phyloP scores from a whole-genome alignment of 192 early-diverging fungal genomes.

The Coemansia biformis region DNA sequence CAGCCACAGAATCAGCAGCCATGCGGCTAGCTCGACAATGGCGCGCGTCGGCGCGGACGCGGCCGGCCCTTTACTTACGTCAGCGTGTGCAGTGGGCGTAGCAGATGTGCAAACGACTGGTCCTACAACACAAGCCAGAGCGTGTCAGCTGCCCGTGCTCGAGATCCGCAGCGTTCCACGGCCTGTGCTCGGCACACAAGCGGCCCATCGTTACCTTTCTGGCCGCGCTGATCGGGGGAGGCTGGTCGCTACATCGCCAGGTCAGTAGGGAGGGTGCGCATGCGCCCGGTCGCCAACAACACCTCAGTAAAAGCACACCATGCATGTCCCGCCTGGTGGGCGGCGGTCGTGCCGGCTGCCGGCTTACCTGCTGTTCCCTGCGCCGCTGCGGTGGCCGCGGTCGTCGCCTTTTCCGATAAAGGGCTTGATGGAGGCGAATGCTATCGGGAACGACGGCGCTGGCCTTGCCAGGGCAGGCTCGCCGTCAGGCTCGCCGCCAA shows the following conservation, averaged over 20 bases:
- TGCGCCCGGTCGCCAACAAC: too few species aligned
- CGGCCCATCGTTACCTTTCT: conserved; percentile 4
- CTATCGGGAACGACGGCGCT: conserved; percentile 25
- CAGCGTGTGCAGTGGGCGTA: conserved; percentile 34
- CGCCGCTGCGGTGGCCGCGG: conserved; percentile 3
- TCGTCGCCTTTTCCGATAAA: conserved; percentile 36
- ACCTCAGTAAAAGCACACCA: too few species aligned
- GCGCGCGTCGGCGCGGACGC: neutral
- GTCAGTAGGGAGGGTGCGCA: too few species aligned
- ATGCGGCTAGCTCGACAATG: neutral
- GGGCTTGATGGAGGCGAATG: conserved; percentile 42
- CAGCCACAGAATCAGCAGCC: neutral
- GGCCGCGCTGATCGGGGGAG: neutral
- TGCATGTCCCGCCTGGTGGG: too few species aligned
- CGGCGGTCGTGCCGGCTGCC: too few species aligned
- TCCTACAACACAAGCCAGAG: conserved; percentile 10
- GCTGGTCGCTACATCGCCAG: conserved; percentile 2
- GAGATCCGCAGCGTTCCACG: too few species aligned
- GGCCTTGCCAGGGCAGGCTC: neutral
- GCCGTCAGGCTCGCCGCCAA: too few species aligned
- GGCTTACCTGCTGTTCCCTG: conserved; percentile 7
- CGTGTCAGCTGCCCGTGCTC: too few species aligned
- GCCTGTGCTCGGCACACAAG: too few species aligned
- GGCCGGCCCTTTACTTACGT: conserved; percentile 31
- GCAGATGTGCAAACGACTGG: conserved; percentile 42